These are phyloP conservation scores for Fusarium scirpi DNA, from an alignment of 2,329 filamentous ascomycete species.

Conservation along the genomic window DNA sequence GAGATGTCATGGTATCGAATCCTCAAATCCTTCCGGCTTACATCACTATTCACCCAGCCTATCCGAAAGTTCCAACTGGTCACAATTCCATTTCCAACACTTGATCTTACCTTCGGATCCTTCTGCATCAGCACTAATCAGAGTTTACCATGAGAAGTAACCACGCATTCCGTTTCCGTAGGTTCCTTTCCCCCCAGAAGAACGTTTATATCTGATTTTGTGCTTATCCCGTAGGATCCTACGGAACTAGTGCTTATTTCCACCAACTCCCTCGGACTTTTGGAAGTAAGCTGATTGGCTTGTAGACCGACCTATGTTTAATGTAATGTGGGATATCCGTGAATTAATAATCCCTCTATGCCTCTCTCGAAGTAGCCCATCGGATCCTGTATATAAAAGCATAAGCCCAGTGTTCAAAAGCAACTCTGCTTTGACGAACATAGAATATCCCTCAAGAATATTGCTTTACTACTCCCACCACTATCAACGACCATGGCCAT, in stretches of 20 bases:
- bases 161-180: neutral
- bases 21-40: neutral
- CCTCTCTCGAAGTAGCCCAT: no score
- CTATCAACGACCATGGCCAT: neutral
- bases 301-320: neutral
- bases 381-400: neutral
- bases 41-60: neutral
- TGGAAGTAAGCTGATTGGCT: neutral
- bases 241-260: neutral
- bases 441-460: no score
- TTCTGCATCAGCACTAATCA: neutral
- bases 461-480: no score
- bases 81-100: neutral
- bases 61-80: fast-evolving
- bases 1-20: neutral
- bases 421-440: no score
- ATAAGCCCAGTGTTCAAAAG: no score
- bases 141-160: no score
- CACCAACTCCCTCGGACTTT: neutral
- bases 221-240: neutral
- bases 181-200: fast-evolving
- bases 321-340: neutral
- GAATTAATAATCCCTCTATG: neutral
- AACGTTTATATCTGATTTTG: neutral
- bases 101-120: neutral